Evolutionary conservation across 2,329 filamentous ascomycete species (phyloP).

Genomic region (Aspergillus awamori): DNA sequence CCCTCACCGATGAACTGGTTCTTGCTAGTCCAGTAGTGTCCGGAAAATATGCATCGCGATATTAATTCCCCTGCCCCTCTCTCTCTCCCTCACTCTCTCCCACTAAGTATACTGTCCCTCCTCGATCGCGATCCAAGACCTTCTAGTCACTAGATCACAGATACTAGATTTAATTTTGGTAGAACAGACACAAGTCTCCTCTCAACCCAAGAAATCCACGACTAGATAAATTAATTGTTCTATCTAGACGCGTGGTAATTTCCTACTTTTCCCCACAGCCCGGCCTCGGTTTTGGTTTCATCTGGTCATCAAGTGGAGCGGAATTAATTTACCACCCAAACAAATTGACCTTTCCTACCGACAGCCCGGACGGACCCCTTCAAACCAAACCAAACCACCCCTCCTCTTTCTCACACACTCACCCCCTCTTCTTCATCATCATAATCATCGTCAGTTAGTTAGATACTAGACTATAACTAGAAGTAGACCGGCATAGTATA

Average conservation of each 20-base stretch:
- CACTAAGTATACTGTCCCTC: background rate
- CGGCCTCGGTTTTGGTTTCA: conserved; percentile 19
- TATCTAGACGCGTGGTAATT: conserved; percentile 5
- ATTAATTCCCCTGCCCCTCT: background rate
- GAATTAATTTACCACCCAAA: conserved; percentile 8
- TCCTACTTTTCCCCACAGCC: conserved; percentile 16
- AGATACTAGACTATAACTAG: no score
- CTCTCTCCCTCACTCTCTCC: no score
- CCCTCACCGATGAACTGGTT: conserved; percentile 2
- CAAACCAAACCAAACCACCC: background rate
- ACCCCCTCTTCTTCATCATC: background rate
- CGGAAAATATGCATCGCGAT: background rate
- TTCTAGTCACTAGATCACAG: background rate
- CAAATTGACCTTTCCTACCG: background rate
- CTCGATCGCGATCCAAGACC: background rate
- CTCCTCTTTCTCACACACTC: background rate
- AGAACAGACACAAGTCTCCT: no score
- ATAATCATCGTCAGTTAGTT: no score
- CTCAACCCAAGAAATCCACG: no score
- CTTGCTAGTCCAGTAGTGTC: background rate
- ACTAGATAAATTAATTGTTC: background rate
- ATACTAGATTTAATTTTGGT: no score
- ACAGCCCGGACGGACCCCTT: no score
- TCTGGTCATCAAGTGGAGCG: conserved; percentile 15
- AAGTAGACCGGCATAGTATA: background rate